Percentiles rank a stretch among this genome's conserved stretches.
Conservation (phyloP, 345 rosid species). For the Linum tenue region DNA sequence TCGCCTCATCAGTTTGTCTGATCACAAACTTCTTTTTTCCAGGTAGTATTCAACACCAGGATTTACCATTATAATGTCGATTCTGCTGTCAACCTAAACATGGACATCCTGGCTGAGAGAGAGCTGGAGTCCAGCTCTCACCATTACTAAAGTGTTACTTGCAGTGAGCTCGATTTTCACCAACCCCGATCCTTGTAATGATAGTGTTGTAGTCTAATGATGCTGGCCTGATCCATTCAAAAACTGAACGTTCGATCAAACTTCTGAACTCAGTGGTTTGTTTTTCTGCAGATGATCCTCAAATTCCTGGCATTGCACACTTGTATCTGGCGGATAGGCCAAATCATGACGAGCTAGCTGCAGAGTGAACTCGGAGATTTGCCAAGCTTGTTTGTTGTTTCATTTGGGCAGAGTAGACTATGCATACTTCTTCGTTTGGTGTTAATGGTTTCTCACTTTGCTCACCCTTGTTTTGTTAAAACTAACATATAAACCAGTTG, state of each 20-base stretch:
- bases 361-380: constrained; percentile 81
- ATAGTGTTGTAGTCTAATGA: background rate
- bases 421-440: too few species aligned
- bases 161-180: constrained; percentile 71
- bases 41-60: constrained; percentile 81
- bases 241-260: background rate
- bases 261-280: background rate
- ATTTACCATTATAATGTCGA: constrained; percentile 91
- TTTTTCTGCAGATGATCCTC: constrained; percentile 53
- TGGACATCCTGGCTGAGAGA: constrained; percentile 74
- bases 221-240: background rate
- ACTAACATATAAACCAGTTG: too few species aligned
- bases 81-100: constrained; percentile 49
- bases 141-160: constrained; percentile 58
- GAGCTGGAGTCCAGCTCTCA: constrained; percentile 91
- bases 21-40: too few species aligned
- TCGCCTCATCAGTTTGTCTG: background rate
- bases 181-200: constrained; percentile 63
- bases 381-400: too few species aligned
- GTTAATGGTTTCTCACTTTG: too few species aligned
- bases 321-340: constrained; percentile 64
- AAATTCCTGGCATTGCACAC: constrained; percentile 51
- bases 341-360: constrained; percentile 69
- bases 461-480: too few species aligned
- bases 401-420: too few species aligned